Percentiles rank a stretch among this genome's conserved stretches.
phyloP scores from a whole-genome alignment of 1,284 basidiomycete genomes.

The Irpex sp. region DNA sequence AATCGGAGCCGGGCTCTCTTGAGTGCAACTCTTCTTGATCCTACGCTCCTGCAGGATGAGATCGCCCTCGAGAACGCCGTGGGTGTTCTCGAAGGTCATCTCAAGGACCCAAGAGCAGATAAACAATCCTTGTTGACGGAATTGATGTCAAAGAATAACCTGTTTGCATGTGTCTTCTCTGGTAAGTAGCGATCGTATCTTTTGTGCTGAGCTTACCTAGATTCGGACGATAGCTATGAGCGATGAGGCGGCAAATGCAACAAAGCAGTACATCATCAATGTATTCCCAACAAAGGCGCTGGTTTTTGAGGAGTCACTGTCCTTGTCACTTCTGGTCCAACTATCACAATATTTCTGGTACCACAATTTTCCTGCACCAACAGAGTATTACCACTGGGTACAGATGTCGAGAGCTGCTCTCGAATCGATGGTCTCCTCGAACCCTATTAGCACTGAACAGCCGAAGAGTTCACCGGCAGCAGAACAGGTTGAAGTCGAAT shows the following conservation, averaged over 20 bases:
- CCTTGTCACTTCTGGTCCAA: constrained; percentile 4
- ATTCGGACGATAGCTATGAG: not conserved
- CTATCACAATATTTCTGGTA: constrained; percentile 19
- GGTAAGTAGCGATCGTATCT: not conserved
- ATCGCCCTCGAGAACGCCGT: constrained; percentile 18
- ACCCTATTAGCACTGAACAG: not conserved
- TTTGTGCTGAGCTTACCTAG: not conserved
- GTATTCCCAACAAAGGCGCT: constrained; percentile 13
- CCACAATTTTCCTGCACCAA: constrained; percentile 4
- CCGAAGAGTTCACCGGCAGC: not conserved
- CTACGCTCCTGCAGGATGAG: constrained; percentile 16
- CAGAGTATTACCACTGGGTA: constrained; percentile 12
- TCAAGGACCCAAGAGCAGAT: constrained; percentile 9
- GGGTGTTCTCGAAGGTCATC: constrained; percentile 17
- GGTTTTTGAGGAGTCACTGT: constrained; percentile 11
- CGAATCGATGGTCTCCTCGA: constrained; percentile 7
- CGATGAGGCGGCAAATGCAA: not conserved
- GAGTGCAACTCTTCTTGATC: constrained; percentile 9
- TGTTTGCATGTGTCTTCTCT: not conserved
- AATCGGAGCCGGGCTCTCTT: no score
- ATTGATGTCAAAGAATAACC: not conserved
- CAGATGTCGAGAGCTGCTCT: constrained; percentile 11
- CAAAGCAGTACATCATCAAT: not conserved
- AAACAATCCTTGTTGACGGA: not conserved
- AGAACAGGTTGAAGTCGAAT: constrained; percentile 8